Evolutionary conservation across 306 rosid genomes (phyloP).

Genomic region (Dryas octopetala): DNA sequence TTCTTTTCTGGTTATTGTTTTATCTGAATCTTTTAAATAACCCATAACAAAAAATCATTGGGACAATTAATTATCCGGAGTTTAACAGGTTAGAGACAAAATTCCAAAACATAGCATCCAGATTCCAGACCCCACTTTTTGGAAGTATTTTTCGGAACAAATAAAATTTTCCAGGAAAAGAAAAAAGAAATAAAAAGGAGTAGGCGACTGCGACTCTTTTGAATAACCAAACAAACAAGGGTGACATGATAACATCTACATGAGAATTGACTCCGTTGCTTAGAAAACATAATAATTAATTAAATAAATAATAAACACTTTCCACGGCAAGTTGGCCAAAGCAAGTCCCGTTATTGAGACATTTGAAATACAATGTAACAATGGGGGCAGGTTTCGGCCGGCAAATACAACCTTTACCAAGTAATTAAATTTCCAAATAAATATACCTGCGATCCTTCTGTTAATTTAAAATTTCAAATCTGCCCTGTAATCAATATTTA

Average conservation of each 20-base stretch:
- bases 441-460: too few species aligned
- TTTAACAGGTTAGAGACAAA: background rate
- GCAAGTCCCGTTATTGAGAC: background rate
- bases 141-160: background rate
- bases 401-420: conserved; percentile 21
- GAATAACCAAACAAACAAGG: background rate
- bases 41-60: too few species aligned
- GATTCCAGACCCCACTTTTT: background rate
- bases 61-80: background rate
- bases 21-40: too few species aligned
- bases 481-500: background rate
- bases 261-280: background rate
- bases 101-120: background rate
- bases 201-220: too few species aligned
- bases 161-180: background rate
- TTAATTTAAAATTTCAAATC: background rate
- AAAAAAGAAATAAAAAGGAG: too few species aligned
- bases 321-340: conserved; percentile 8
- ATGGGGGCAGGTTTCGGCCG: conserved; percentile 44
- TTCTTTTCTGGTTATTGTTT: too few species aligned
- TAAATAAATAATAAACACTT: background rate
- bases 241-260: background rate
- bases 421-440: too few species aligned
- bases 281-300: background rate
- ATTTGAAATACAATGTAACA: background rate